Percentiles rank a stretch among this genome's conserved stretches.
Conservation (phyloP, 2,329 filamentous ascomycete genomes). For the Hymenoscyphus linearis region DNA sequence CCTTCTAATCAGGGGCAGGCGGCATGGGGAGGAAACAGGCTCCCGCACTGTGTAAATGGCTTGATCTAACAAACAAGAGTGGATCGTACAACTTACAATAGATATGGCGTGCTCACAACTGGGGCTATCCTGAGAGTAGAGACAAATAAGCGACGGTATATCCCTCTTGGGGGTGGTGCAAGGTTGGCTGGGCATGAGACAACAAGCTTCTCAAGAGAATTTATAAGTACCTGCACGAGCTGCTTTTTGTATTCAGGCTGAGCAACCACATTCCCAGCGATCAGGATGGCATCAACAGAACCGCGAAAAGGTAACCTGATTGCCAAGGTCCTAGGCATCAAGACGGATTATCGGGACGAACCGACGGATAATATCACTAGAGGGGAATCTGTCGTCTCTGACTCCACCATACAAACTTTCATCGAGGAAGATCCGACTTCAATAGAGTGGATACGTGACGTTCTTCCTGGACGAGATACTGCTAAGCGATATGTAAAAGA, state of each 20-base stretch:
- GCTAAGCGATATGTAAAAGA: constrained; percentile 54
- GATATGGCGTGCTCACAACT: neutral
- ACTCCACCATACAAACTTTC: constrained; percentile 69
- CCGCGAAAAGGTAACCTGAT: constrained; percentile 57
- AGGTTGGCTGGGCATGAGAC: neutral
- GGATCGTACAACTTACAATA: neutral
- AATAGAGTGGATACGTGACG: constrained; percentile 62
- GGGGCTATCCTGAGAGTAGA: neutral
- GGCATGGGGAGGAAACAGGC: too few species aligned
- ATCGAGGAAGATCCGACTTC: constrained; percentile 76
- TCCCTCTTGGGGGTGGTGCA: neutral
- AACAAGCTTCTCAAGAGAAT: neutral
- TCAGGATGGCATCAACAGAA: neutral
- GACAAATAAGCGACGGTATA: neutral
- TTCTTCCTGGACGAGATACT: constrained; percentile 54
- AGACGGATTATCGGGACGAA: constrained; percentile 64
- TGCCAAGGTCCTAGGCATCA: constrained; percentile 78
- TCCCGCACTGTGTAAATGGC: neutral
- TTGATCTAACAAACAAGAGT: neutral
- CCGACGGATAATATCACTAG: constrained; percentile 57
- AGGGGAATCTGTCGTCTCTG: constrained; percentile 75
- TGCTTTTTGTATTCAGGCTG: neutral
- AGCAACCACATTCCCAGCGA: neutral
- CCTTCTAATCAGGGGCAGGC: neutral
- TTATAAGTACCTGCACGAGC: neutral